phyloP scores from a whole-genome alignment of 225 moss, liverwort and hornwort genomes.

The Asterella californica region DNA sequence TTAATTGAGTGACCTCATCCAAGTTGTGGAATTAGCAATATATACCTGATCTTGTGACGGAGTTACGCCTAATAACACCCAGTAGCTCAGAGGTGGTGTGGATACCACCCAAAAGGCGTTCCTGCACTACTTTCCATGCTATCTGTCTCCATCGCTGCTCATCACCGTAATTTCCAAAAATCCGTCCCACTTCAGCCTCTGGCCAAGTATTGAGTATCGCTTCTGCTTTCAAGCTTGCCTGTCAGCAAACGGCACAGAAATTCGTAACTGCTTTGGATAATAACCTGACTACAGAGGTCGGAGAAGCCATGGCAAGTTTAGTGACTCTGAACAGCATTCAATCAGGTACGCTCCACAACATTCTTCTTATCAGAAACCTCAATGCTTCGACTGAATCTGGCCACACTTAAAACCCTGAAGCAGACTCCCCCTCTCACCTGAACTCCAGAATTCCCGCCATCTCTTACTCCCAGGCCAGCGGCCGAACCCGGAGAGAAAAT shows the following conservation, averaged over 20 bases:
- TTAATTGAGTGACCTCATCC: too few relatives aligned
- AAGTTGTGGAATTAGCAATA: too few relatives aligned
- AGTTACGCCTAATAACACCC: slow-evolving; percentile 64
- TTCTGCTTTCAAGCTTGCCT: slow-evolving; percentile 78
- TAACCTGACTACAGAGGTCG: neutral
- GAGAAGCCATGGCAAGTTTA: neutral
- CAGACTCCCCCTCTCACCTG: neutral
- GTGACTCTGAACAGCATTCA: too few relatives aligned
- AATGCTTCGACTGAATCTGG: neutral
- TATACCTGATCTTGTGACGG: slow-evolving; percentile 41
- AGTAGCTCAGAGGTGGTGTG: slow-evolving; percentile 75
- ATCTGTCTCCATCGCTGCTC: slow-evolving; percentile 84
- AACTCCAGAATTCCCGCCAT: neutral
- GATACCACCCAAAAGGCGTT: slow-evolving; percentile 69
- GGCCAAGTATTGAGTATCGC: slow-evolving; percentile 80
- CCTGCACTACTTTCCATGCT: slow-evolving; percentile 71
- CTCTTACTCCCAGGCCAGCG: neutral
- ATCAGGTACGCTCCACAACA: too few relatives aligned
- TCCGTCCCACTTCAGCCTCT: slow-evolving; percentile 72
- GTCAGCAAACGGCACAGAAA: slow-evolving; percentile 1
- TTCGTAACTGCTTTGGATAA: neutral
- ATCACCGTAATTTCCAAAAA: slow-evolving; percentile 84
- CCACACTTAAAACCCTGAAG: neutral
- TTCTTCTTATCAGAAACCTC: neutral
- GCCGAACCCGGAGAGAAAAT: neutral